phyloP scores from a whole-genome alignment of 192 early-diverging fungal genomes.

The Podochytrium sp. region DNA sequence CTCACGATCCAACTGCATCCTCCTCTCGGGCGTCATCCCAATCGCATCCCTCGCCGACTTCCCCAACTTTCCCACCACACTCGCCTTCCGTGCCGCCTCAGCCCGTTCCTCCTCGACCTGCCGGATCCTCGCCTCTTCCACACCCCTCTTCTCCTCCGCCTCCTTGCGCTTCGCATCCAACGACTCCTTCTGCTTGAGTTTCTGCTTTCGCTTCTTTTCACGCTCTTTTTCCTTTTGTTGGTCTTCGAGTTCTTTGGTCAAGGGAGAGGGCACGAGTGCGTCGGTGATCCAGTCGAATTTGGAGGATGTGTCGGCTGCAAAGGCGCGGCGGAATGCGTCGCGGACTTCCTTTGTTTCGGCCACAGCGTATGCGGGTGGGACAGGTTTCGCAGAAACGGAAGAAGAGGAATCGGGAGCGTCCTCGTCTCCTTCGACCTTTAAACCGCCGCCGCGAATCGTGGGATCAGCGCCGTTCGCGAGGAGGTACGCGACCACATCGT shows the following conservation, averaged over 20 bases:
- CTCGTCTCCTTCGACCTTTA: constrained; percentile 44
- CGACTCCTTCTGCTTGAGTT: constrained; percentile 54
- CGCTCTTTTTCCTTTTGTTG: constrained; percentile 70
- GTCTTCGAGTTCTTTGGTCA: constrained; percentile 74
- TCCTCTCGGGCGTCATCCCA: constrained; percentile 71
- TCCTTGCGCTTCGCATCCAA: constrained; percentile 38
- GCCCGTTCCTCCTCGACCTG: constrained; percentile 58
- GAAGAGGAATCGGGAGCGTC: too few relatives aligned
- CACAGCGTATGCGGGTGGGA: constrained; percentile 72
- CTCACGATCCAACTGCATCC: constrained; percentile 76
- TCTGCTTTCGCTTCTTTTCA: constrained; percentile 66
- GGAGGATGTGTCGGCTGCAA: constrained; percentile 43
- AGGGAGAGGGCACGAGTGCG: constrained; percentile 72
- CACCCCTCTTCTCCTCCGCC: constrained; percentile 22
- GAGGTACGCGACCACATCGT: constrained; percentile 66
- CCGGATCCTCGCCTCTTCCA: constrained; percentile 41
- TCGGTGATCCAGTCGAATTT: constrained; percentile 66
- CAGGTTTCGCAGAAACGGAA: too few relatives aligned
- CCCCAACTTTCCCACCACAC: constrained; percentile 34
- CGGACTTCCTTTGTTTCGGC: constrained; percentile 71
- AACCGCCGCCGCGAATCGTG: constrained; percentile 41
- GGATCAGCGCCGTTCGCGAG: constrained; percentile 81
- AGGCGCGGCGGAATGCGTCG: constrained; percentile 74
- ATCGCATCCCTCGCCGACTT: constrained; percentile 47
- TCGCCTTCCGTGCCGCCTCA: constrained; percentile 53